phyloP scores from a whole-genome alignment of 169 alveolate genomes.

The Plasmodium relictum region DNA sequence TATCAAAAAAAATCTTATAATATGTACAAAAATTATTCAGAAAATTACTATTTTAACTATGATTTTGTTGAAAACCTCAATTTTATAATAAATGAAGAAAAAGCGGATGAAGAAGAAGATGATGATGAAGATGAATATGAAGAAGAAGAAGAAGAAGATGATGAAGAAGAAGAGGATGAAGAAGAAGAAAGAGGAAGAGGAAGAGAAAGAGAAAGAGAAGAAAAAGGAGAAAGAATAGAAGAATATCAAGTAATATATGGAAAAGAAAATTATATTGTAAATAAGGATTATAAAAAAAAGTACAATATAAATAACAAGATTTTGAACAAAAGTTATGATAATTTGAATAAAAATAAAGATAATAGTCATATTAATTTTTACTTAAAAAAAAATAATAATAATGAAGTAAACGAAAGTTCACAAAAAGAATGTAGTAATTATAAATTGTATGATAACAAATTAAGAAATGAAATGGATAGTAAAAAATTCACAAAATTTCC shows the following conservation, averaged over 20 bases:
- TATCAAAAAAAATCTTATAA: constrained; percentile 46
- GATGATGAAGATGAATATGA: constrained; percentile 6
- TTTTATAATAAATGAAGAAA: background rate
- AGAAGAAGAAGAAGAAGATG: background rate
- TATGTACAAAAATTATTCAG: constrained; percentile 59
- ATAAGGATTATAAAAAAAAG: background rate
- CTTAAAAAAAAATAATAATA: background rate
- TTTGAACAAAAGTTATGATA: background rate
- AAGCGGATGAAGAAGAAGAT: constrained; percentile 1
- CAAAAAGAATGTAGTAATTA: background rate
- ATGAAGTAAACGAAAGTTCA: too few species aligned
- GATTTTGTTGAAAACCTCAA: constrained; percentile 6
- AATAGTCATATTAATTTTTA: background rate
- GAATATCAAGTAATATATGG: background rate
- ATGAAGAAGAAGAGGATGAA: background rate
- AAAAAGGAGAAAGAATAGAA: background rate
- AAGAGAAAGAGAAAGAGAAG: background rate
- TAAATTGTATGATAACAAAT: background rate
- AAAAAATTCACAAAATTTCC: background rate
- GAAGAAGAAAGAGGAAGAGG: background rate
- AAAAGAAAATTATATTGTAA: background rate
- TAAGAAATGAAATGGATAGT: background rate
- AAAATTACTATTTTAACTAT: constrained; percentile 31
- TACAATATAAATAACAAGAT: background rate
- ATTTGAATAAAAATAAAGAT: background rate